A percentile compares a stretch with the other conserved stretches of the same genome.
Evolutionary conservation across 2,329 filamentous ascomycete species (phyloP).

Genomic region (Cladophialophora immunda): DNA sequence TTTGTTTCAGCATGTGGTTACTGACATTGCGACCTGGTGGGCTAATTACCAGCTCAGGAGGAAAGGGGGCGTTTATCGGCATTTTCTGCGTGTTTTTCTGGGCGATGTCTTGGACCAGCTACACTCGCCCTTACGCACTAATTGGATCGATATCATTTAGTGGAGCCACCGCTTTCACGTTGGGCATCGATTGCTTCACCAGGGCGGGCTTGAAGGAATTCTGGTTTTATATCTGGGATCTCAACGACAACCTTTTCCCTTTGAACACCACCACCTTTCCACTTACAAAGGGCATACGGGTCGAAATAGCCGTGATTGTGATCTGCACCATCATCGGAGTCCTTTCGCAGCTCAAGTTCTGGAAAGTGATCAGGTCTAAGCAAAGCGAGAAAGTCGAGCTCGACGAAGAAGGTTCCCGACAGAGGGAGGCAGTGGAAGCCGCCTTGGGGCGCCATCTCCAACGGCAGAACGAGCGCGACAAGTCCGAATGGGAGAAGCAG

Average conservation of each 20-base stretch:
- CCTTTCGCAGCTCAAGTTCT: constrained; percentile 84
- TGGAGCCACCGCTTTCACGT: constrained; percentile 78
- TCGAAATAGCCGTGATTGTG: constrained; percentile 81
- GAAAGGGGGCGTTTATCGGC: constrained; percentile 78
- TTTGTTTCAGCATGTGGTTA: constrained; percentile 90
- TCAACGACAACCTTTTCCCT: constrained; percentile 84
- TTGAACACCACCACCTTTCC: constrained; percentile 80
- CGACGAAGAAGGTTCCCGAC: constrained; percentile 63
- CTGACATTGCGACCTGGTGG: constrained; percentile 79
- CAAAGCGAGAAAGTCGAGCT: constrained; percentile 56
- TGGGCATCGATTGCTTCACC: constrained; percentile 92
- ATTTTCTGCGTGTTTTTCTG: constrained; percentile 74
- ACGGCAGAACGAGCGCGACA: constrained; percentile 54
- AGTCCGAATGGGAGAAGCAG: constrained; percentile 74
- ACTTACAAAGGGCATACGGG: constrained; percentile 82
- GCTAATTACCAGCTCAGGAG: constrained; percentile 68
- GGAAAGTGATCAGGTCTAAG: constrained; percentile 75
- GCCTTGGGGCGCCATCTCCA: constrained; percentile 70
- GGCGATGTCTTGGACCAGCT: constrained; percentile 78
- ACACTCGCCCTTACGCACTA: constrained; percentile 79
- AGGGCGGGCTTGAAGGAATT: constrained; percentile 93
- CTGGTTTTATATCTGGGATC: constrained; percentile 88
- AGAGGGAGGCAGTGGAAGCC: constrained; percentile 71
- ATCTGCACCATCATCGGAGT: constrained; percentile 78
- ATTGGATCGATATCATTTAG: constrained; percentile 80